These are phyloP conservation scores for Stagonosporopsis cucurbitacearum DNA, from an alignment of 2,329 filamentous ascomycete genomes.

Conservation along the genomic window DNA sequence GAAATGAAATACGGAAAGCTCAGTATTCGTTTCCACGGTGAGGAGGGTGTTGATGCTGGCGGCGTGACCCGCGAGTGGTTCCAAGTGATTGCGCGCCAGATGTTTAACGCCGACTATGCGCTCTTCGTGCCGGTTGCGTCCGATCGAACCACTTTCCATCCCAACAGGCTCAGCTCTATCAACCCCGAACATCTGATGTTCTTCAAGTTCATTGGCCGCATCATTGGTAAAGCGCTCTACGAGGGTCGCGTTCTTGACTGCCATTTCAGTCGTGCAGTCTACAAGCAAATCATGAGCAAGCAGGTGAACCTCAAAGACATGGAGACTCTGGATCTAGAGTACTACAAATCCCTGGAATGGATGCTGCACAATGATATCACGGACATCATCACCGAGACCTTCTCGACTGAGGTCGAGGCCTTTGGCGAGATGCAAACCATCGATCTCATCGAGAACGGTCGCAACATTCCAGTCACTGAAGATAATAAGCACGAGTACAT, in stretches of 20 bases:
- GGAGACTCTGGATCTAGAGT: conserved; percentile 97
- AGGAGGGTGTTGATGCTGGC: conserved; percentile 97
- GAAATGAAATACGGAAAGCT: conserved; percentile 99
- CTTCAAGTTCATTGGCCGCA: conserved; percentile 98
- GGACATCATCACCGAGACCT: conserved; percentile 95
- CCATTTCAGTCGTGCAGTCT: conserved; percentile 98
- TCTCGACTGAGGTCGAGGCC: conserved; percentile 90
- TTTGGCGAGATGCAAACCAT: conserved; percentile 90
- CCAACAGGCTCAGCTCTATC: conserved; percentile 90
- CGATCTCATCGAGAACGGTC: conserved; percentile 85
- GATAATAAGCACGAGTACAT: conserved; percentile 99
- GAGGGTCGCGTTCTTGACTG: conserved; percentile 95
- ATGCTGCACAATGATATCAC: conserved; percentile 99
- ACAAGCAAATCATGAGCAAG: conserved; percentile 96
- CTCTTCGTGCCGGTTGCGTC: conserved; percentile 96
- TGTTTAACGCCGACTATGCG: conserved; percentile 98
- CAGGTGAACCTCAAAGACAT: conserved; percentile 98
- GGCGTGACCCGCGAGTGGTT: conserved; percentile 99
- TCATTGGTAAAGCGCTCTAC: conserved; percentile 97
- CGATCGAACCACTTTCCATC: conserved; percentile 97
- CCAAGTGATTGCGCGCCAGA: conserved; percentile 93
- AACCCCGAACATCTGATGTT: conserved; percentile 96
- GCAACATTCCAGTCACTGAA: conserved; percentile 91
- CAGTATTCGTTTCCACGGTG: conserved; percentile 94
- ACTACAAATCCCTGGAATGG: conserved; percentile 98